Evolutionary conservation across 257 asterid species (phyloP).

Genomic region (Plantago major): DNA sequence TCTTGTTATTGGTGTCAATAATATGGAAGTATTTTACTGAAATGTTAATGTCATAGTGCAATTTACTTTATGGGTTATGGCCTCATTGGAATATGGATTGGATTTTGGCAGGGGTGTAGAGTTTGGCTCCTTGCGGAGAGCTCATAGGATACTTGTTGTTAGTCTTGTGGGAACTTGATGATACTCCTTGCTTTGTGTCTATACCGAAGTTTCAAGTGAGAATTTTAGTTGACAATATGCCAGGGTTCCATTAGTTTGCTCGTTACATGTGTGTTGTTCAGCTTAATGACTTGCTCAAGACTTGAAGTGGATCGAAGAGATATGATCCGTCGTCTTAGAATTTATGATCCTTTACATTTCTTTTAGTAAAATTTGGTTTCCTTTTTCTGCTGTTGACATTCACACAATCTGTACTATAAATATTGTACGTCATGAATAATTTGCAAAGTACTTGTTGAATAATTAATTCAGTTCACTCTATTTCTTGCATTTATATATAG

Average conservation of each 20-base stretch:
- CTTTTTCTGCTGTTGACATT: too few relatives aligned
- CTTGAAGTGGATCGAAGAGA: slow-evolving; percentile 15
- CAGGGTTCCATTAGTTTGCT: slow-evolving; percentile 24
- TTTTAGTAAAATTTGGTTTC: too few relatives aligned
- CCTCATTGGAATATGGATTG: slow-evolving; percentile 41
- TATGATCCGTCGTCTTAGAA: slow-evolving; percentile 3
- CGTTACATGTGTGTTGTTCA: slow-evolving; percentile 5
- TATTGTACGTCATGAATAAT: not conserved
- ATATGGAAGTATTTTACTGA: not conserved
- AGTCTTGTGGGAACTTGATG: slow-evolving; percentile 20
- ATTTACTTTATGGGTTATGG: slow-evolving; percentile 18
- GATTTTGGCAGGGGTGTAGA: slow-evolving; percentile 64
- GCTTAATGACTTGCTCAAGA: slow-evolving; percentile 15
- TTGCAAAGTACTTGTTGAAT: not conserved
- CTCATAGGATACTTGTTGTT: slow-evolving; percentile 23
- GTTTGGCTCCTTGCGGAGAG: slow-evolving; percentile 36
- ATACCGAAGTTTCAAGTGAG: slow-evolving; percentile 22
- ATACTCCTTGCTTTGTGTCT: slow-evolving; percentile 21
- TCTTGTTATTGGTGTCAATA: not conserved
- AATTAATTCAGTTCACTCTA: not conserved
- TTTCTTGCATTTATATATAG: slow-evolving; percentile 1
- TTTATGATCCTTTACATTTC: not conserved
- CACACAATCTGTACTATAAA: too few relatives aligned
- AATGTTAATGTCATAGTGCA: slow-evolving; percentile 1
- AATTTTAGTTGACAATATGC: slow-evolving; percentile 11